Evolutionary conservation across 768 basidiomycete genomes (phyloP).

Genomic region (Trametes elegans): DNA sequence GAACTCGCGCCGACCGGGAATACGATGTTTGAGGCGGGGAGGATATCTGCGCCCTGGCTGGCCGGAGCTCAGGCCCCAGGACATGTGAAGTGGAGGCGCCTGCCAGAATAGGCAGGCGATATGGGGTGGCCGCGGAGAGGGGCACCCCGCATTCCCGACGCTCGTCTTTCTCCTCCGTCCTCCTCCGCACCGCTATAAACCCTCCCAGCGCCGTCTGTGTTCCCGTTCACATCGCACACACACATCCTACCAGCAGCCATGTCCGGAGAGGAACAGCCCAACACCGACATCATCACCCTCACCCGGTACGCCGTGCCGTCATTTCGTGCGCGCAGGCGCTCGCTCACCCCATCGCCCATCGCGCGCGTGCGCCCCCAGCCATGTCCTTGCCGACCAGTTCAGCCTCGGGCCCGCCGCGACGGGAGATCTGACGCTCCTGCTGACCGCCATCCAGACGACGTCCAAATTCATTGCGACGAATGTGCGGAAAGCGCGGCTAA

Average conservation of each 20-base stretch:
- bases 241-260: slow-evolving; percentile 19
- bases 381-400: slow-evolving; percentile 85
- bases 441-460: slow-evolving; percentile 94
- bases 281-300: slow-evolving; percentile 88
- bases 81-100: slow-evolving; percentile 20
- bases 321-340: not conserved
- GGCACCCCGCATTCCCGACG: slow-evolving; percentile 11
- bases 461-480: slow-evolving; percentile 98
- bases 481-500: slow-evolving; percentile 93
- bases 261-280: slow-evolving; percentile 61
- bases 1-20: not conserved
- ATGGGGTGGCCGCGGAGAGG: slow-evolving; percentile 12
- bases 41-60: too few species aligned
- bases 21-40: not conserved
- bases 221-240: not conserved
- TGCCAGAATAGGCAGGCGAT: slow-evolving; percentile 15
- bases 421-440: slow-evolving; percentile 90
- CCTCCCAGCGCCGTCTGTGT: not conserved
- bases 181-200: slow-evolving; percentile 14
- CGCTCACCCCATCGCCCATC: slow-evolving; percentile 13
- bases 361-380: slow-evolving; percentile 41
- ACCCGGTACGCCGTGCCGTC: slow-evolving; percentile 57
- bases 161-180: slow-evolving; percentile 16
- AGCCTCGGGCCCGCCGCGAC: slow-evolving; percentile 80
- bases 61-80: slow-evolving; percentile 16